Evolutionary conservation across 495 filamentous ascomycete genomes (phyloP), one percentile per base, ranked within the genome.

Genomic region (Neurospora tetraspora): DNA sequence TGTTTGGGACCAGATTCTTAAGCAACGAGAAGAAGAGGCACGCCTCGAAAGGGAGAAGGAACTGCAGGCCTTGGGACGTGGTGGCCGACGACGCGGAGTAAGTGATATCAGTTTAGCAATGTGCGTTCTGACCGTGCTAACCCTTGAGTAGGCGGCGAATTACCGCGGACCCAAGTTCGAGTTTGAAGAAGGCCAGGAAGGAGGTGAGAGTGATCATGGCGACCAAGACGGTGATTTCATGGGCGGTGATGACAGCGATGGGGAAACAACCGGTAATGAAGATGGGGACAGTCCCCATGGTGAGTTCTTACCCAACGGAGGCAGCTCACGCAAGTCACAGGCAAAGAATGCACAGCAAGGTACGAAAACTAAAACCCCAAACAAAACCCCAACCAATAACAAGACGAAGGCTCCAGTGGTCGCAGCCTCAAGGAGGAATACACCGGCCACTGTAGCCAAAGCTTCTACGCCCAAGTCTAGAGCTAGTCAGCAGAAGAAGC

Each of bases 1-100:
- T 27, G 87, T 96, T 2, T 99, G 96, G 96, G 94, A 96, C 36
- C 89, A 90, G 73, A 96, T 99, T 65, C 85, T 99, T 20, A 86
- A 89, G 68, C 86, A 95, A 77, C 91, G 96, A 36, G 93, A 97
- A 76, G 89, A 87, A 68, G 89, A 90, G 40, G 94, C 94, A 0
- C 84, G 86, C 5, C 85, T 85, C 72, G 93, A 96, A 74, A 87
- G 87, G 4, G 87, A 87, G 39, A 85, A 83, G 7, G 86, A 87
- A 68, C 83, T 87, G 39, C 86, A 96, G 77, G 89, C 87, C 9
- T 86, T 97, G 39, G 96, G 96, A 2, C 89, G 95, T 36, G 96
- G 96, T 31, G 94, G 92, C 74, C 86, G 94, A 53, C 85, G 86
- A 18, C 81, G 87, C 61, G 79, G 81, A 72, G 88, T 89, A 79